These are phyloP conservation scores for Aphanomyces cochlioides DNA, from an alignment of 352 stramenopile species.

Conservation along the genomic window DNA sequence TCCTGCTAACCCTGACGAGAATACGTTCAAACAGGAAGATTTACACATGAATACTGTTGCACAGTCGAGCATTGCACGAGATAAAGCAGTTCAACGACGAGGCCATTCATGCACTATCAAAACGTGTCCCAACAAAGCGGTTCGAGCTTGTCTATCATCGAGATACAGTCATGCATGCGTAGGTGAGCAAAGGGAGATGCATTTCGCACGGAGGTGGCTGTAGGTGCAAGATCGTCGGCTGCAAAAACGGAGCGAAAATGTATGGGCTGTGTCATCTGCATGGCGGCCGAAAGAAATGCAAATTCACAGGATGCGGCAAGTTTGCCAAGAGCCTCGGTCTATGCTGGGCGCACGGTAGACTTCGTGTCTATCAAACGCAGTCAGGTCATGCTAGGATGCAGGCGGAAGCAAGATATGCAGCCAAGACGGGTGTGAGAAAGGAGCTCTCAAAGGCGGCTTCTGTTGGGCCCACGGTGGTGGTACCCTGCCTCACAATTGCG, in stretches of 20 bases:
- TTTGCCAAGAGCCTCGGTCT: conserved; percentile 77
- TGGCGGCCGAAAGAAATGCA: conserved; percentile 51
- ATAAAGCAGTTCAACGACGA: neutral
- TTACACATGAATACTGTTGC: neutral
- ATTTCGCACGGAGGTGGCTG: conserved; percentile 27
- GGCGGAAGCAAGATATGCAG: conserved; percentile 28
- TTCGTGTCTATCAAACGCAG: conserved; percentile 46
- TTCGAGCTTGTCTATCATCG: neutral
- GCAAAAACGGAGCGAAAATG: conserved; percentile 31
- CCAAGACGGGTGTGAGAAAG: conserved; percentile 48
- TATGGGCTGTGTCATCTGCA: conserved; percentile 33
- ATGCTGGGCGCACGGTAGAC: conserved; percentile 75
- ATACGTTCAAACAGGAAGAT: conserved; percentile 25
- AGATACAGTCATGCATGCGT: neutral
- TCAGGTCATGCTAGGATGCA: neutral
- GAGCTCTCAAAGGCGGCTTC: conserved; percentile 63
- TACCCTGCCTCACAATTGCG: neutral
- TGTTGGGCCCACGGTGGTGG: conserved; percentile 78
- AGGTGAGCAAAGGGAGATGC: conserved; percentile 29
- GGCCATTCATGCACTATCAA: conserved; percentile 22
- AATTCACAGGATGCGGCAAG: conserved; percentile 53
- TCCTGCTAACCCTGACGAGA: neutral
- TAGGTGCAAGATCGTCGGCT: conserved; percentile 21
- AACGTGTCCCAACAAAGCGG: conserved; percentile 27
- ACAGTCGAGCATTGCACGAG: neutral